Evolutionary conservation across 1,284 basidiomycete genomes (phyloP), one percentile per base, ranked within the genome.

Genomic region (Microstroma glucosiphilum): DNA sequence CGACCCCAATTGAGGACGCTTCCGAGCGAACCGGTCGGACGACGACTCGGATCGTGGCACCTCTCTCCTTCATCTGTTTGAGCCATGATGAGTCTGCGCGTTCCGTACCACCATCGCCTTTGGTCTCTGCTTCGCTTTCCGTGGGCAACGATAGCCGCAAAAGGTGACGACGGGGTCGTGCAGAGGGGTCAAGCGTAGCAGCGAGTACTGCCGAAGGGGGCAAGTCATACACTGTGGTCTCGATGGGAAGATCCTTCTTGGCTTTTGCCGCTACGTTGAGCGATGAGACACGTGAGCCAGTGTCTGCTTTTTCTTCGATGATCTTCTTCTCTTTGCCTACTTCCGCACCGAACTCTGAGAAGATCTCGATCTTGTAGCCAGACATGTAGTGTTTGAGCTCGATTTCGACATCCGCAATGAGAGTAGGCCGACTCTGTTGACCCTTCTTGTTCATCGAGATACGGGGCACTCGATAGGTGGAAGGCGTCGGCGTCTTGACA

Each of bases 151-250:
- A 58, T 8, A 77, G 66, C 1, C 76, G 71, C 11, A 78, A 63
- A 3, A 76, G 66, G 59, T 78, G 76, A 60, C 69, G 70, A 57
- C 73, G 72, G 3, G 72, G 71, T n/a, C 72, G 65, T 1, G 68
- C 69, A 1, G 67, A 66, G 0, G 72, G 67, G 56, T 73, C 69
- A 1, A 75, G 69, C 21, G 76, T 77, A 2, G 76, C 76, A 0
- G 74, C 76, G 8, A 76, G 67, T n/a, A 77, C 67, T 1, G 76
- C 75, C 26, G 72, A 73, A 8, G 76, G 75, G 11, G 75, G 76
- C 49, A 76, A 60, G 42, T 78, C 76, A 58, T 69, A 71, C 9
- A 73, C 66, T 12, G 59, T 58, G 23, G 73, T 60, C 23, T 68
- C 61, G 23, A 73, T 59, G 12, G 76, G 75, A 40, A 77, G 55